Conservation (phyloP, 495 filamentous ascomycete genomes). For the Neurospora intermedia region DNA sequence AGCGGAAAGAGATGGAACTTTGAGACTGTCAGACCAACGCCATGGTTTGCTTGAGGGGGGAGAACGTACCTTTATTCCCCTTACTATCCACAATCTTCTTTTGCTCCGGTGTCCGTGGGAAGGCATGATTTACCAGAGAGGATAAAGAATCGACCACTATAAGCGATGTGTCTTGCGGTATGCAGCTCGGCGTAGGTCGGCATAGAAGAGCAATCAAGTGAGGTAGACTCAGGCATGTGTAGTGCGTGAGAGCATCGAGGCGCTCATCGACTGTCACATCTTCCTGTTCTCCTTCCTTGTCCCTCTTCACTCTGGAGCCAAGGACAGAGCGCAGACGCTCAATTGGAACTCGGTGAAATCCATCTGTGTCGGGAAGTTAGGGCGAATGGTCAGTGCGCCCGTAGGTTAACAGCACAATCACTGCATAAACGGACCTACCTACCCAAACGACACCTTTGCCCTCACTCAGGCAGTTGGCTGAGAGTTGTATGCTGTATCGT, state of each 20-base stretch:
- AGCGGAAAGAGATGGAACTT: slow-evolving; percentile 24
- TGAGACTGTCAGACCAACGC: background rate
- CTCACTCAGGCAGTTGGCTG: slow-evolving; percentile 49
- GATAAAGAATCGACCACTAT: slow-evolving; percentile 73
- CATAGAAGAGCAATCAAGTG: slow-evolving; percentile 67
- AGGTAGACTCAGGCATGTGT: slow-evolving; percentile 46
- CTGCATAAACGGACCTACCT: slow-evolving; percentile 58
- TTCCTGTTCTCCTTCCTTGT: background rate
- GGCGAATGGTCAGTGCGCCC: background rate
- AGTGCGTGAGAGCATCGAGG: slow-evolving; percentile 19
- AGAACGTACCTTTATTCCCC: slow-evolving; percentile 14
- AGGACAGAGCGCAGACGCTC: slow-evolving; percentile 15
- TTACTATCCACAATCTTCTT: slow-evolving; percentile 11
- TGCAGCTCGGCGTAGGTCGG: slow-evolving; percentile 47
- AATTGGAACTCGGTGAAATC: slow-evolving; percentile 22
- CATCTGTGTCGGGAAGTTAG: slow-evolving; percentile 18
- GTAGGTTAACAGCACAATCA: slow-evolving; percentile 3
- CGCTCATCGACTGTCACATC: background rate
- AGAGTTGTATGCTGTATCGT: slow-evolving; percentile 50
- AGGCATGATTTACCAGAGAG: slow-evolving; percentile 61
- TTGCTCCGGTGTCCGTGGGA: slow-evolving; percentile 36
- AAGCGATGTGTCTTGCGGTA: slow-evolving; percentile 48
- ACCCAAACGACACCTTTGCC: slow-evolving; percentile 72
- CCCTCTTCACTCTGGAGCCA: background rate
- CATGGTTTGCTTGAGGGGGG: background rate